Conservation (phyloP, 768 basidiomycete species). For the Auricularia heimuer region DNA sequence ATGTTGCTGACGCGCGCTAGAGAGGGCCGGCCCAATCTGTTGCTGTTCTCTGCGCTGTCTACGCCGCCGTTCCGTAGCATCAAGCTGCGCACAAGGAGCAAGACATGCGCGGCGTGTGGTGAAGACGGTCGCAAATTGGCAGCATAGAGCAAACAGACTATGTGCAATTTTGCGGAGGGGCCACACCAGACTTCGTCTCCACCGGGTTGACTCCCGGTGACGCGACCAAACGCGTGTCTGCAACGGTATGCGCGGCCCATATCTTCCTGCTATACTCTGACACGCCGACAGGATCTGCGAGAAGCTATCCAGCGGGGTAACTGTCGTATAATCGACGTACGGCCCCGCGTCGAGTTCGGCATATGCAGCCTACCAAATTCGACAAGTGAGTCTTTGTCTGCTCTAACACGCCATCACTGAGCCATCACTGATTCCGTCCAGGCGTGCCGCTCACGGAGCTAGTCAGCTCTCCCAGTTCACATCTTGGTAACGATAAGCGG, state of each 20-base stretch:
- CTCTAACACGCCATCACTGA: background rate
- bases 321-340: slow-evolving; percentile 60
- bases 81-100: slow-evolving; percentile 64
- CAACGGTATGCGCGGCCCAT: slow-evolving; percentile 25
- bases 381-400: slow-evolving; percentile 40
- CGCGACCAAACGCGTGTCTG: slow-evolving; percentile 29
- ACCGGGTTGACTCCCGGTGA: slow-evolving; percentile 37
- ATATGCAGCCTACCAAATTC: slow-evolving; percentile 76
- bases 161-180: slow-evolving; percentile 77
- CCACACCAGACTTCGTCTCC: slow-evolving; percentile 52
- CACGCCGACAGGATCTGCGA: slow-evolving; percentile 37
- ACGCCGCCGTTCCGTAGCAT: slow-evolving; percentile 69
- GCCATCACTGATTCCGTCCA: background rate
- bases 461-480: slow-evolving; percentile 45
- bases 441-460: slow-evolving; percentile 66
- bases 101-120: slow-evolving; percentile 71
- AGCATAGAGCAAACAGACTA: slow-evolving; percentile 60
- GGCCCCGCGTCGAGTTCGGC: slow-evolving; percentile 69
- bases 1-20: background rate
- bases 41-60: slow-evolving; percentile 65
- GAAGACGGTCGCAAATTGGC: slow-evolving; percentile 29
- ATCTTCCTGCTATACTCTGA: slow-evolving; percentile 5
- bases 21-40: slow-evolving; percentile 56
- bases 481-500: slow-evolving; percentile 21
- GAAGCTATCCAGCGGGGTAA: slow-evolving; percentile 22